A percentile compares a stretch with the other conserved stretches of the same genome.
These are phyloP conservation scores for Botryosphaeria dothidea DNA, from an alignment of 2,329 filamentous ascomycete genomes.

Conservation along the genomic window DNA sequence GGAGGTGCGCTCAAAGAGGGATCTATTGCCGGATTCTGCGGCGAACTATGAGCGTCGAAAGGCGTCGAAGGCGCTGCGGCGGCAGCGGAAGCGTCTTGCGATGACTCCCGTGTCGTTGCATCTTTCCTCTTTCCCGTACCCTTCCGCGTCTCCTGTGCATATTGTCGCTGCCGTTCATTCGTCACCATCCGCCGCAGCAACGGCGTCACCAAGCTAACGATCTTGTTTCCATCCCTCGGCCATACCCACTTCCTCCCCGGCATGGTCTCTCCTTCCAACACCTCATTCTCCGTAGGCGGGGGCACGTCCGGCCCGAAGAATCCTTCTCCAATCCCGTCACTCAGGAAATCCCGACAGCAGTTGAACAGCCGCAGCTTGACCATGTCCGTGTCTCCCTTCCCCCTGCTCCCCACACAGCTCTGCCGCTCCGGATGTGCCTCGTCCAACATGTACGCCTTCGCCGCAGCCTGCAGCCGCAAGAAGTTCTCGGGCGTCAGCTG, in stretches of 20 bases:
- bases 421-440: conserved; percentile 55
- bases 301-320: conserved; percentile 48
- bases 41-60: conserved; percentile 21
- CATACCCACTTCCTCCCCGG: conserved; percentile 46
- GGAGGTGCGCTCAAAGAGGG: background rate
- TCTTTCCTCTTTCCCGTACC: conserved; percentile 42
- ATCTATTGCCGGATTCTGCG: conserved; percentile 2
- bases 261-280: conserved; percentile 45
- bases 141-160: conserved; percentile 58
- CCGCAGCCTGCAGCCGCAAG: conserved; percentile 55
- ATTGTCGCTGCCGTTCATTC: conserved; percentile 59
- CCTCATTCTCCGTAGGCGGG: conserved; percentile 27
- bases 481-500: conserved; percentile 59
- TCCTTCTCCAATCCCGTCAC: conserved; percentile 51
- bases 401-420: conserved; percentile 58
- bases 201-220: conserved; percentile 59
- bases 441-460: conserved; percentile 60
- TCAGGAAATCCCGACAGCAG: conserved; percentile 56
- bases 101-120: conserved; percentile 6
- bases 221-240: conserved; percentile 57
- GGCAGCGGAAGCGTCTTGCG: background rate
- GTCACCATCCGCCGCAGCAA: conserved; percentile 60
- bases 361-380: conserved; percentile 59
- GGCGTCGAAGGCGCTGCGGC: background rate
- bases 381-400: conserved; percentile 57